Base-by-base conservation (phyloP, 306 rosid species). In the Dryas drummondii region DNA sequence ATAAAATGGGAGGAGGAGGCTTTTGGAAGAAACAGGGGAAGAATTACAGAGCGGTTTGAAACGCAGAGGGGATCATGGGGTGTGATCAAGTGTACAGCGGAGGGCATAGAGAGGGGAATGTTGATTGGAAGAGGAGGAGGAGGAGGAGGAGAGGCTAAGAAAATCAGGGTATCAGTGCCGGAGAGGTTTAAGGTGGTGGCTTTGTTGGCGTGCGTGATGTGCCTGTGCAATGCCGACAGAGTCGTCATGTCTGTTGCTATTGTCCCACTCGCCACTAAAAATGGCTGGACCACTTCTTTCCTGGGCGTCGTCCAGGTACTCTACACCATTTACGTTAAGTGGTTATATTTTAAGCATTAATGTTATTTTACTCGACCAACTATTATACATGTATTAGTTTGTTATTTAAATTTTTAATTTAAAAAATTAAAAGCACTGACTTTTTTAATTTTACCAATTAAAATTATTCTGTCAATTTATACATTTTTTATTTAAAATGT, bases 161-260 rank as follows among this genome's bases (percentile, higher is more conserved):
- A 57, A 46, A 47, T 59, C 13, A 32, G 37, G 37, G 41, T 71
- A 19, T 70, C 60, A 32, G 76, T 90, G 27, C 89, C 98, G 32
- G 98, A 94, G 85, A 88, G 98, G 81, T 76, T 87, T 63, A 94
- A 88, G 84, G 96, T 94, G 76, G 98, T 81, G 75, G 80, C 69
- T 32, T 81, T 94, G 79, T 68, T 91, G 58, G 98, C 96, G 12
- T 87, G 88, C 54, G 96, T 87, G 1, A 94, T 94, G 98, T 91
- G 98, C 44, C 80, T 94, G 4, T 91, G 97, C 54, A 94, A 94
- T 80, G 98, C 96, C 1, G 98, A 94, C 45, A 79, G 98, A n/a
- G 97, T 94, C 6, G 98, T 94, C 15, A 94, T 94, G 98, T 94
- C 98, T 0, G 96, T 94, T 2, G 96, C 98, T 15, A 48, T 94